These are phyloP conservation scores for Raphanus hybrid DNA, from an alignment of 441 rosid species.

Conservation along the genomic window DNA sequence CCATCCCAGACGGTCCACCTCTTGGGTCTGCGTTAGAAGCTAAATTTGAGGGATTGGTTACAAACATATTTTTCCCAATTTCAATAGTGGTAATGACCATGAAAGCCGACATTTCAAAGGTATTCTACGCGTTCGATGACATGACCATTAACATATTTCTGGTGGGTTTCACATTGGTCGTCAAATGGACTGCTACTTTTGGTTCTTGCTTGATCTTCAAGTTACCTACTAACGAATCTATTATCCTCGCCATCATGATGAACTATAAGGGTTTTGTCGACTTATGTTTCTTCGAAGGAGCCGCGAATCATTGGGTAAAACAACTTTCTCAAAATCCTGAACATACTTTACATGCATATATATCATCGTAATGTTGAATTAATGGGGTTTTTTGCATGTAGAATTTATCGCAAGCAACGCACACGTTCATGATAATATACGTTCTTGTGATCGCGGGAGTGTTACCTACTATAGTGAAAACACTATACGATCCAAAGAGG, in stretches of 20 bases:
- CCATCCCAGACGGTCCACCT: slow-evolving; percentile 45
- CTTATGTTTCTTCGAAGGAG: slow-evolving; percentile 21
- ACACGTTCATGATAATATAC: slow-evolving; percentile 31
- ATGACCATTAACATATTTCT: slow-evolving; percentile 33
- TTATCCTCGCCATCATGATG: slow-evolving; percentile 37
- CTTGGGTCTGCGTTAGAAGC: slow-evolving; percentile 42
- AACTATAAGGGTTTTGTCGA: slow-evolving; percentile 40
- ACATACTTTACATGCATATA: background rate
- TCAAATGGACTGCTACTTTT: slow-evolving; percentile 33
- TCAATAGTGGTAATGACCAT: slow-evolving; percentile 31
- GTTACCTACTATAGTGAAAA: slow-evolving; percentile 45
- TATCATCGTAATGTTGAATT: background rate
- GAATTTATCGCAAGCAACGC: slow-evolving; percentile 28
- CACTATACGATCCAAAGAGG: slow-evolving; percentile 49
- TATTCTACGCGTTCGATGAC: slow-evolving; percentile 31
- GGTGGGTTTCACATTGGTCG: slow-evolving; percentile 22
- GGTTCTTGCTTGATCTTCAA: slow-evolving; percentile 38
- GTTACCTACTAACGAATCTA: slow-evolving; percentile 38
- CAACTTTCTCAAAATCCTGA: background rate
- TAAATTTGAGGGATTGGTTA: slow-evolving; percentile 32
- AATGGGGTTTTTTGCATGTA: slow-evolving; percentile 8
- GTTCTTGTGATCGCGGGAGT: slow-evolving; percentile 41
- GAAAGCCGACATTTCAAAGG: slow-evolving; percentile 29
- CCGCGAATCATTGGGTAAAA: background rate
- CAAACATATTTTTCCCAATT: slow-evolving; percentile 34